These are phyloP conservation scores for Leccinellum luteum DNA, from an alignment of 768 basidiomycete genomes.

Conservation along the genomic window DNA sequence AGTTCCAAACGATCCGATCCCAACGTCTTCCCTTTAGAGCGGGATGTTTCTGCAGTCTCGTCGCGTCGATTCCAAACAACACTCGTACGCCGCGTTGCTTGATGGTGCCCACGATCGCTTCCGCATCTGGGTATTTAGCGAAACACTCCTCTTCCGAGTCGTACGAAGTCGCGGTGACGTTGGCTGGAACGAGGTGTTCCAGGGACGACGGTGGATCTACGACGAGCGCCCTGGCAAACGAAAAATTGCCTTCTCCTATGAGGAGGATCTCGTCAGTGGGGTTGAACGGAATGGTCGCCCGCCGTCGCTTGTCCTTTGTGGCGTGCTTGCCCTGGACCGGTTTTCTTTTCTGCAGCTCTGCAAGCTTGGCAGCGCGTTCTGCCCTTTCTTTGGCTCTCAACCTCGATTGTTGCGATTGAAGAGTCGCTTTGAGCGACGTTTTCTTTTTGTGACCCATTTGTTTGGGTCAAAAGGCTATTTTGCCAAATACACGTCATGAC, in stretches of 20 bases:
- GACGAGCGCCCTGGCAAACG: slow-evolving; percentile 78
- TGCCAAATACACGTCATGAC: slow-evolving; percentile 26
- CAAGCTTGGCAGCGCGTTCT: slow-evolving; percentile 41
- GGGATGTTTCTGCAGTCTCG: slow-evolving; percentile 58
- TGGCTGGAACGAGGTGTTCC: slow-evolving; percentile 54
- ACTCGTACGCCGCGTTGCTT: slow-evolving; percentile 62
- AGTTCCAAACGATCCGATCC: slow-evolving; percentile 91
- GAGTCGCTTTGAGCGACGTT: slow-evolving; percentile 56
- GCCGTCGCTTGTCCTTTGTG: slow-evolving; percentile 38
- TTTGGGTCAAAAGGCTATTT: slow-evolving; percentile 28
- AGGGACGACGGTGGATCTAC: slow-evolving; percentile 43
- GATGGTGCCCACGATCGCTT: slow-evolving; percentile 54
- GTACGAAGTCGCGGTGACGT: slow-evolving; percentile 82
- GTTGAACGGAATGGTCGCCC: slow-evolving; percentile 63
- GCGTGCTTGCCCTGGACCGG: slow-evolving; percentile 10
- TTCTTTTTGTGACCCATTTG: slow-evolving; percentile 52
- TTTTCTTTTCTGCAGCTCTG: slow-evolving; percentile 46
- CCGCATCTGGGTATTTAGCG: slow-evolving; percentile 77
- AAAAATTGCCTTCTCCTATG: slow-evolving; percentile 95
- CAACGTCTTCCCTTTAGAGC: slow-evolving; percentile 60
- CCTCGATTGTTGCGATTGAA: slow-evolving; percentile 68
- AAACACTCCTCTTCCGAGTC: slow-evolving; percentile 77
- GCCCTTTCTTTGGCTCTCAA: slow-evolving; percentile 63
- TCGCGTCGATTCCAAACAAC: slow-evolving; percentile 84
- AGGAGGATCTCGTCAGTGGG: slow-evolving; percentile 68